phyloP scores from a whole-genome alignment of 2,329 filamentous ascomycete species.

The Fonsecaea pedrosoi region DNA sequence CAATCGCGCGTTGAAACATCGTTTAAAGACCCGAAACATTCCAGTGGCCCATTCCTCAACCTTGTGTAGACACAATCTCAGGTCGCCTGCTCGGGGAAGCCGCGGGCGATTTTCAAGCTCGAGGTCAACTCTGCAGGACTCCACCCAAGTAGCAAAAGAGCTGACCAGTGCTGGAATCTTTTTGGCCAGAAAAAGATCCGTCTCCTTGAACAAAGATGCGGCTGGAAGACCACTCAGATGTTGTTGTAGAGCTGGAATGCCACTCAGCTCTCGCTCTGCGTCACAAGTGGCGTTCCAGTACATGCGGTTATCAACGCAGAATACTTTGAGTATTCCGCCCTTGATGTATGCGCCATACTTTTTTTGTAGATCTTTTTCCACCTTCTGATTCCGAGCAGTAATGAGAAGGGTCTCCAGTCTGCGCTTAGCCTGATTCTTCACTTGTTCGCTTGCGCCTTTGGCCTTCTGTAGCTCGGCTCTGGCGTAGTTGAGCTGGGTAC shows the following conservation, averaged over 20 bases:
- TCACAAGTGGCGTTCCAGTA: not conserved
- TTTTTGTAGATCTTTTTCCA: conserved; percentile 1
- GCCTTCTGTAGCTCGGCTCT: not conserved
- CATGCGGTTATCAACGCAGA: conserved; percentile 25
- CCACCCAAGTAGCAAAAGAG: conserved; percentile 9
- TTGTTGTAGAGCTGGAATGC: conserved; percentile 18
- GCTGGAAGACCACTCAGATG: conserved; percentile 16
- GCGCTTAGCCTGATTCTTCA: not conserved
- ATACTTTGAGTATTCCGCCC: conserved; percentile 13
- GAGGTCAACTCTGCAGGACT: not conserved
- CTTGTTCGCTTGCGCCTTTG: not conserved
- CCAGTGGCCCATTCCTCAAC: not conserved
- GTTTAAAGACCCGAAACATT: not conserved
- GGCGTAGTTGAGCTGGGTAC: not conserved
- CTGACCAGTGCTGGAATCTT: conserved; percentile 9
- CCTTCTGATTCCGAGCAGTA: conserved; percentile 15
- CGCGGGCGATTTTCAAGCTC: not conserved
- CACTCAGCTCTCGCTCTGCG: conserved; percentile 15
- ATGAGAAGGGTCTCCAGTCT: conserved; percentile 9
- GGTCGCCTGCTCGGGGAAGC: not conserved
- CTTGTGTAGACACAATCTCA: not conserved
- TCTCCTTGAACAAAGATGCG: conserved; percentile 16
- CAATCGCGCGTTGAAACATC: not conserved
- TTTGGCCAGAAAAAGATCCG: not conserved
- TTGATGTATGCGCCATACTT: not conserved